Conservation (phyloP, 2,329 filamentous ascomycete species). For the Botryosphaeria dothidea region DNA sequence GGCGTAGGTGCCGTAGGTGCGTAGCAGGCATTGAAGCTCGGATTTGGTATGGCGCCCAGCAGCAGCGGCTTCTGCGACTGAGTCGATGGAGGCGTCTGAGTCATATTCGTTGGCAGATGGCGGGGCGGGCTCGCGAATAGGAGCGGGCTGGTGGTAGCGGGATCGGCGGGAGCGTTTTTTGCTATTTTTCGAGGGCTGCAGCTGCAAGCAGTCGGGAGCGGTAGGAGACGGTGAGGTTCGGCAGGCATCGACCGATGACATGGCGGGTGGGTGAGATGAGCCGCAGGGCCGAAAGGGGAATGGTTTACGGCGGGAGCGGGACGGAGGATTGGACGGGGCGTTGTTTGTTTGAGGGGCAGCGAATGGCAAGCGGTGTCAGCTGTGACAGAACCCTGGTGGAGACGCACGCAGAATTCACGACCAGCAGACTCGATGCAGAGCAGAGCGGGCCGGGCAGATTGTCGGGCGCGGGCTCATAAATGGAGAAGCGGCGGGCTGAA, state of each 20-base stretch:
- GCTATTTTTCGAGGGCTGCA: background rate
- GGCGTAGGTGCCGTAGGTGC: background rate
- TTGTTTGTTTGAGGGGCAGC: background rate
- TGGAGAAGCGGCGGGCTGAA: background rate
- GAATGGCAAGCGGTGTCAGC: background rate
- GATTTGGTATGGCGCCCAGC: background rate
- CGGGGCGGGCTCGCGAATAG: background rate
- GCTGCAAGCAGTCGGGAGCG: background rate
- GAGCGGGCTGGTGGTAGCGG: background rate
- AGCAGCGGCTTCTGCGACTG: background rate
- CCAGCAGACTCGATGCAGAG: background rate
- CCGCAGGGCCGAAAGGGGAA: background rate
- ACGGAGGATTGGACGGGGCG: background rate
- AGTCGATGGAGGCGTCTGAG: background rate
- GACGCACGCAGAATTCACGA: background rate
- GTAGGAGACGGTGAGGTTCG: background rate
- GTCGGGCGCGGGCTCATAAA: conserved; percentile 4
- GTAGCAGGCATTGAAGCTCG: background rate
- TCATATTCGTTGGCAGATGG: background rate
- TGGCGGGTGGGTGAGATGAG: background rate
- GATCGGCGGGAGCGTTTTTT: background rate
- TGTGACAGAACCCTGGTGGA: background rate
- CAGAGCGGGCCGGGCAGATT: background rate
- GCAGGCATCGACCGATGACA: background rate
- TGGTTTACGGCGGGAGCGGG: background rate